phyloP scores from a whole-genome alignment of 306 rosid genomes.

The Vicia sativa region DNA sequence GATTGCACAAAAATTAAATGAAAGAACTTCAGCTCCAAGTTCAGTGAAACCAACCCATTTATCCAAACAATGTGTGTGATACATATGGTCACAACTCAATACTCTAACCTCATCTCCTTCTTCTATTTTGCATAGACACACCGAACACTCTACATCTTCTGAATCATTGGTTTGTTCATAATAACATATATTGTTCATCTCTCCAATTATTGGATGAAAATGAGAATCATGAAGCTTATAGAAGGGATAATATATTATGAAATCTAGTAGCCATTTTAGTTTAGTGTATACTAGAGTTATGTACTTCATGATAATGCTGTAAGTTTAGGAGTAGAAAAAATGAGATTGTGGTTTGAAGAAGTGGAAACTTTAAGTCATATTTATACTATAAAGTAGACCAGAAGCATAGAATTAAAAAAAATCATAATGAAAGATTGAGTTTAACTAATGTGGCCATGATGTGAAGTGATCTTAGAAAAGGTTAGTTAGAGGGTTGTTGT shows the following conservation, averaged over 20 bases:
- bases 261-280: slow-evolving; percentile 38
- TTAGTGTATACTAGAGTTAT: background rate
- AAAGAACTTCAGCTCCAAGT: slow-evolving; percentile 25
- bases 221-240: background rate
- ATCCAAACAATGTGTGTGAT: slow-evolving; percentile 53
- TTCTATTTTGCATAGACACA: slow-evolving; percentile 46
- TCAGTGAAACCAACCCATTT: slow-evolving; percentile 37
- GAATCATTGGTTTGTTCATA: background rate
- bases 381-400: too few relatives aligned
- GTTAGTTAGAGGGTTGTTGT: too few relatives aligned
- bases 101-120: slow-evolving; percentile 28
- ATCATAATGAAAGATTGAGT: background rate
- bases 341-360: background rate
- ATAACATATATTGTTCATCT: background rate
- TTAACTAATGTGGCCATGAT: too few relatives aligned
- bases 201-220: background rate
- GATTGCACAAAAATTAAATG: slow-evolving; percentile 29
- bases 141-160: slow-evolving; percentile 44
- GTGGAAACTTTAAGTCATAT: background rate
- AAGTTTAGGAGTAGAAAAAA: background rate
- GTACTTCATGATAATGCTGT: slow-evolving; percentile 24
- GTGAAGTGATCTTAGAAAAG: too few relatives aligned
- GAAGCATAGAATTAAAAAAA: too few relatives aligned
- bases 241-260: slow-evolving; percentile 43
- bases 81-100: slow-evolving; percentile 48